phyloP scores from a whole-genome alignment of 1,284 basidiomycete species.

The Pascua sp. region DNA sequence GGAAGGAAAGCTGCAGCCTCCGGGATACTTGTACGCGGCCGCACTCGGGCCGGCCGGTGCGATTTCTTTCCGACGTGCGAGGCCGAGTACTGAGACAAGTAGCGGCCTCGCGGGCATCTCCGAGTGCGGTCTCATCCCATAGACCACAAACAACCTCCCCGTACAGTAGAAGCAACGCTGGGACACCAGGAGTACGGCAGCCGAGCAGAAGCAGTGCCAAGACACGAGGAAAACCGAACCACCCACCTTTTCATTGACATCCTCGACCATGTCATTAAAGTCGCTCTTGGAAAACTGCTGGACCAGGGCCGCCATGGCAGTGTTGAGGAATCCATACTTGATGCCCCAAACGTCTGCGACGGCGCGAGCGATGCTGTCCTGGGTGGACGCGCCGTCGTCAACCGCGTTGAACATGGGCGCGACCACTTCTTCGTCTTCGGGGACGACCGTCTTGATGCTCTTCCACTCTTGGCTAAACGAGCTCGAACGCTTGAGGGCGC shows the following conservation, averaged over 20 bases:
- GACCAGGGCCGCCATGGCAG: constrained; percentile 60
- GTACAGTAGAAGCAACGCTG: too few relatives aligned
- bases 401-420: constrained; percentile 81
- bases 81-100: too few relatives aligned
- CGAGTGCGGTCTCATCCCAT: too few relatives aligned
- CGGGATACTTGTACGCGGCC: too few relatives aligned
- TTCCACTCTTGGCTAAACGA: constrained; percentile 37
- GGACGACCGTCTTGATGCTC: constrained; percentile 49
- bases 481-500: constrained; percentile 6
- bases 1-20: too few relatives aligned
- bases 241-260: constrained; percentile 18
- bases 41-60: too few relatives aligned
- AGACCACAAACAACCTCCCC: too few relatives aligned
- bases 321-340: constrained; percentile 77
- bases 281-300: constrained; percentile 41
- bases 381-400: constrained; percentile 73
- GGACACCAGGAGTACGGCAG: too few relatives aligned
- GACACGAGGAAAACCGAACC: background rate
- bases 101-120: too few relatives aligned
- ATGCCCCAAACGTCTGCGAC: constrained; percentile 75
- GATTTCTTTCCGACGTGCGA: too few relatives aligned
- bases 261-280: constrained; percentile 20
- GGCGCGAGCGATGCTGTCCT: constrained; percentile 67
- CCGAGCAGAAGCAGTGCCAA: constrained; percentile 53
- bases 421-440: constrained; percentile 57